These are phyloP conservation scores for Solanum aculeatissimum DNA, from an alignment of 305 asterid species.

Conservation along the genomic window DNA sequence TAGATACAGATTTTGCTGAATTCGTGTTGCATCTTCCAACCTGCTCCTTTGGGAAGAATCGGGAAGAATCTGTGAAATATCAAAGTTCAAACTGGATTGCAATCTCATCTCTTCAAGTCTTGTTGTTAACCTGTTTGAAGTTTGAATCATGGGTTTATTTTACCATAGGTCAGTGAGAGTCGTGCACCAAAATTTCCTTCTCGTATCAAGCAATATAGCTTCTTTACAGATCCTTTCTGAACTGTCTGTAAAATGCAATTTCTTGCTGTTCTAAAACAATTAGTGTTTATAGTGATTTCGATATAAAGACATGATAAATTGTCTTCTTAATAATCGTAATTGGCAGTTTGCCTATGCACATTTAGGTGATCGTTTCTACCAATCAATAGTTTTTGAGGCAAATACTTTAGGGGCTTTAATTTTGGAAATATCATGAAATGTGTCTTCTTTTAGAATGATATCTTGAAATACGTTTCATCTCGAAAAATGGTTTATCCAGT, in stretches of 20 bases:
- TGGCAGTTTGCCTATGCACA: neutral
- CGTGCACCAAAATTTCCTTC: neutral
- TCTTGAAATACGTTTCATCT: neutral
- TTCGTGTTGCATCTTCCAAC: neutral
- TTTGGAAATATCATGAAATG: neutral
- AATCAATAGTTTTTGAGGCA: neutral
- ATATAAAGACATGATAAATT: neutral
- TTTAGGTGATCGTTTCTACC: neutral
- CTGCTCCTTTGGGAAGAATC: neutral
- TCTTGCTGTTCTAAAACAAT: neutral
- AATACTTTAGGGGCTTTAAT: neutral
- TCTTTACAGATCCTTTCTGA: neutral
- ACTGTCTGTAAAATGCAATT: neutral
- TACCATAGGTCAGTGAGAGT: neutral
- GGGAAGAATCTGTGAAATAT: neutral
- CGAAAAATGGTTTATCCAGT: neutral
- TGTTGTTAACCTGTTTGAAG: neutral
- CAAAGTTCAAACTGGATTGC: neutral
- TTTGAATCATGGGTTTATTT: neutral
- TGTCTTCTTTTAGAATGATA: neutral
- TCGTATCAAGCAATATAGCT: neutral
- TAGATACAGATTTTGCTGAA: neutral
- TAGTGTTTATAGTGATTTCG: neutral
- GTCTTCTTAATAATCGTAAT: neutral
- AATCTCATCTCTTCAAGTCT: neutral